phyloP scores from a whole-genome alignment of 257 asterid species.

The Petunia axillaris region DNA sequence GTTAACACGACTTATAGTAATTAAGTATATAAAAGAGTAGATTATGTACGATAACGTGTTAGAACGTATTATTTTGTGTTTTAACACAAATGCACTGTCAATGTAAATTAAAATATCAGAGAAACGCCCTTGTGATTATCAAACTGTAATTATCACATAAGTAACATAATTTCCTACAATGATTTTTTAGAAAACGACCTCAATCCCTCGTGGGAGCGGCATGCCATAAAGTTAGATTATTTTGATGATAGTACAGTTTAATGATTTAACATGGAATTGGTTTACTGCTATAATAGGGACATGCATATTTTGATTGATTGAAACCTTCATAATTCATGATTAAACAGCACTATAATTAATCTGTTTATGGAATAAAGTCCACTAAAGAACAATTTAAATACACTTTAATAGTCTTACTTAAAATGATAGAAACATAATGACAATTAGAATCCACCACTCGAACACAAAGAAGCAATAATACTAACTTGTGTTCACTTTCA shows the following conservation, averaged over 20 bases:
- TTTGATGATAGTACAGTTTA: background rate
- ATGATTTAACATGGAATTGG: background rate
- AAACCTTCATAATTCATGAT: background rate
- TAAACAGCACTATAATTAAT: background rate
- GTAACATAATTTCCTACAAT: background rate
- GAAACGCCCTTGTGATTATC: too few relatives aligned
- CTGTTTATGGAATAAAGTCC: background rate
- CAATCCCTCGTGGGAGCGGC: background rate
- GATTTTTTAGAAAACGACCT: background rate
- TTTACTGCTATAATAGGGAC: background rate
- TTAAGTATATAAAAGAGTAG: too few relatives aligned
- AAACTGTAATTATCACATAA: too few relatives aligned
- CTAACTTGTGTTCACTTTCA: background rate
- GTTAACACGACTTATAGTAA: too few relatives aligned
- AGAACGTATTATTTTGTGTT: too few relatives aligned
- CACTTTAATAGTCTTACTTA: conserved; percentile 2
- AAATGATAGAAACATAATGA: background rate
- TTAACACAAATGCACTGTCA: too few relatives aligned
- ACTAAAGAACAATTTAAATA: background rate
- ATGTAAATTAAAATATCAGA: too few relatives aligned
- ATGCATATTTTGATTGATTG: background rate
- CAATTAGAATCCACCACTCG: background rate
- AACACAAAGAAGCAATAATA: background rate
- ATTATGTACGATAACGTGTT: too few relatives aligned
- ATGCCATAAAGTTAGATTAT: background rate